Conservation (phyloP, 106 monocot genomes). For the Dioscorea dumetorum region DNA sequence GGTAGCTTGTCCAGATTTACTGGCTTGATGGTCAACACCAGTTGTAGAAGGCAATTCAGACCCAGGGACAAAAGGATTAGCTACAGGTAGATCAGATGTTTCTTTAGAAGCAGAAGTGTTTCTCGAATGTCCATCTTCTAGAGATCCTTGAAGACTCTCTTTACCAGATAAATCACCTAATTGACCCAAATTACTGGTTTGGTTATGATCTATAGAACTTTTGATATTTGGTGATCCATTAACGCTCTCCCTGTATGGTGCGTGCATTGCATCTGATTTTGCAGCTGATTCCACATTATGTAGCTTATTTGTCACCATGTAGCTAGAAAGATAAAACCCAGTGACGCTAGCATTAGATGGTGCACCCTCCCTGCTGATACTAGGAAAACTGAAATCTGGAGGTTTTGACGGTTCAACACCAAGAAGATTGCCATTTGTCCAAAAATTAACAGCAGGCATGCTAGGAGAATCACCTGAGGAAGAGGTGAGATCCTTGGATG, state of each 20-base stretch:
- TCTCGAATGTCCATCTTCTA: neutral
- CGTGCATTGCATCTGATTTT: conserved; percentile 6
- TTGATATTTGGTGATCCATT: neutral
- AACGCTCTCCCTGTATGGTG: conserved; percentile 2
- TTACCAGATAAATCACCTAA: conserved; percentile 3
- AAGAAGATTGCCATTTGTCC: conserved; percentile 95
- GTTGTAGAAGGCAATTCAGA: conserved; percentile 5
- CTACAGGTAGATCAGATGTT: conserved; percentile 4
- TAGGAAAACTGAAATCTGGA: conserved; percentile 37
- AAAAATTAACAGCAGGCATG: conserved; percentile 37
- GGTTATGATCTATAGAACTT: neutral
- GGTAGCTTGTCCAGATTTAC: conserved; percentile 11
- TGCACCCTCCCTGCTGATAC: conserved; percentile 7
- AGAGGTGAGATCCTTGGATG: conserved; percentile 6
- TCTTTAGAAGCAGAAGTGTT: conserved; percentile 1
- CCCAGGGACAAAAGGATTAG: conserved; percentile 1
- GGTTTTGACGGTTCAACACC: conserved; percentile 96
- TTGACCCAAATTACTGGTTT: neutral
- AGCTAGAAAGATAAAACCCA: conserved; percentile 5
- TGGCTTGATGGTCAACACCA: conserved; percentile 10
- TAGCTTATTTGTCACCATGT: neutral
- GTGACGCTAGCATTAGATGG: neutral
- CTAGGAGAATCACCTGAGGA: conserved; percentile 9
- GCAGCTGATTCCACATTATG: neutral
- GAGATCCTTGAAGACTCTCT: conserved; percentile 7